Evolutionary conservation across 805 yeast species (phyloP), one percentile per base, ranked within the genome.

Genomic region (Candida tallmaniae): DNA sequence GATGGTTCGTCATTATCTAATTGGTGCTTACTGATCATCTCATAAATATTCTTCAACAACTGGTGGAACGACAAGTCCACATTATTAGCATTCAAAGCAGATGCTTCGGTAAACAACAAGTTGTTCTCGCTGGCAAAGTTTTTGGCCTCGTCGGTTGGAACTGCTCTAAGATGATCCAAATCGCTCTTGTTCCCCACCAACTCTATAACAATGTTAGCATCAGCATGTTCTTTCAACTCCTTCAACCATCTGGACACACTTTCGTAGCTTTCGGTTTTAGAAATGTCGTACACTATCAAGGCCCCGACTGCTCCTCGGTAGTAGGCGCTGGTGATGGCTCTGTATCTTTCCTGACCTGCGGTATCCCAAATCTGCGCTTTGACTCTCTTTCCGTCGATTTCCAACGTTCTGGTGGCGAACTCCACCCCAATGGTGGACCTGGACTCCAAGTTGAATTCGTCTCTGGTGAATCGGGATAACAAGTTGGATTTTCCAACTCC

Each of bases 291-390:
- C 44, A 90, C 95, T 39, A 90, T 83, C 51, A 90, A 73, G 4
- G 97, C 97, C 40, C 98, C 98, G 35, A 89, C 96, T 1, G 98
- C 97, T 27, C 97, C 98, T 57, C 98, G 76, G 61, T 90, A 90
- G 66, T 90, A 90, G 5, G 97, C 97, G 38, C 93, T 80, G 21
- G 98, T 93, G 60, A 90, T 90, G 29, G 98, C 97, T 51, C 98
- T 78, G 70, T 93, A 90, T 60, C 98, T 79, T 63, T 90, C 98
- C 68, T 90, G 98, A 42, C 98, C 98, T 2, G 98, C 98, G 23
- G 98, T 90, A 62, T 90, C 98, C 98, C 98, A 90, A 48, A 88
- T 82, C 62, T 87, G 95, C 4, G 94, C 90, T 59, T 85, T 86
- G 48, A 85, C 82, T 56, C 86, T 67, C 53, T 83, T 83, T 27